Conservation (phyloP, 2,329 filamentous ascomycete species). For the Furcasterigmium furcatum region DNA sequence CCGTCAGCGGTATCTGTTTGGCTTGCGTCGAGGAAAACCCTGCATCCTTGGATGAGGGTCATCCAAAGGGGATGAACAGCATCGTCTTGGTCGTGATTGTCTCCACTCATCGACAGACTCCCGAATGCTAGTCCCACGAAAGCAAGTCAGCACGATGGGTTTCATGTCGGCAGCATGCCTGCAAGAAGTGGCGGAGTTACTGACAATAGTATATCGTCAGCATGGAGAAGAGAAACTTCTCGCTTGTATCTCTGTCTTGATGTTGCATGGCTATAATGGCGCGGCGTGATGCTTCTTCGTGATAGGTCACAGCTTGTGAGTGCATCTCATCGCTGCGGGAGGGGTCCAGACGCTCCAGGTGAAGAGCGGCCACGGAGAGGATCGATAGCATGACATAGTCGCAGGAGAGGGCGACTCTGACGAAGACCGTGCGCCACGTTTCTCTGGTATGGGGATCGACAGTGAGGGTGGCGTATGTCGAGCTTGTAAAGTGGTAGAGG, state of each 20-base stretch:
- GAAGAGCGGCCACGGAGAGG: conserved; percentile 45
- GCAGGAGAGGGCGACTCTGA: conserved; percentile 40
- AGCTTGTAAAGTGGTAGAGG: conserved; percentile 48
- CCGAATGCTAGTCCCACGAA: too few relatives aligned
- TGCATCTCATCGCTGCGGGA: conserved; percentile 11
- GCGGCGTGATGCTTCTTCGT: conserved; percentile 21
- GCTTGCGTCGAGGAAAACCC: too few relatives aligned
- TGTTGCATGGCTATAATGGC: conserved; percentile 20
- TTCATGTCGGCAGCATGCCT: too few relatives aligned
- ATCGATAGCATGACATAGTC: conserved; percentile 47
- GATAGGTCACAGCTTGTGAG: conserved; percentile 15
- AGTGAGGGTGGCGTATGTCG: conserved; percentile 44
- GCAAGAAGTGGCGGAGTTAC: neutral
- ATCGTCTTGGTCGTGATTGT: too few relatives aligned
- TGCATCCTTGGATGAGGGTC: too few relatives aligned
- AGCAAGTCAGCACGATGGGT: too few relatives aligned
- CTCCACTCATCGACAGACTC: too few relatives aligned
- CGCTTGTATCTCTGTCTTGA: conserved; percentile 1
- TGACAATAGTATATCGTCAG: conserved; percentile 12
- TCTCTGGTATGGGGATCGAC: conserved; percentile 34
- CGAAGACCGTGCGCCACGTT: conserved; percentile 43
- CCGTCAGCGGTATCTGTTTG: too few relatives aligned
- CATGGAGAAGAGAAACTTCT: conserved; percentile 12
- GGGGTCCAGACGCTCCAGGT: conserved; percentile 32
- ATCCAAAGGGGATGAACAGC: too few relatives aligned